Evolutionary conservation across 1,139 yeast genomes (phyloP).

Genomic region (Geotrichum armillariae): DNA sequence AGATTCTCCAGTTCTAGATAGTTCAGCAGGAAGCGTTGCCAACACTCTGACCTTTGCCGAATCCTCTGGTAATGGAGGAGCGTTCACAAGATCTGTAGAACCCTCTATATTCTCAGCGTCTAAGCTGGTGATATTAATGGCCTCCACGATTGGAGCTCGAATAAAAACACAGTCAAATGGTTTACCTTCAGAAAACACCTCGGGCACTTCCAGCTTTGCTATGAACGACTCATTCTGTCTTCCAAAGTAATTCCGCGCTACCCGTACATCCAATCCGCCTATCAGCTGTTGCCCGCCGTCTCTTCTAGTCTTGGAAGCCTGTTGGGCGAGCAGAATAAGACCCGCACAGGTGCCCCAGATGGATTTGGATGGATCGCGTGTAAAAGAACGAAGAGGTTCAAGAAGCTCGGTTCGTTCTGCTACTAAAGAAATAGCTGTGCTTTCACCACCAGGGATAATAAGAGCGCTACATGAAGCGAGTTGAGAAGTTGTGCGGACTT

Average conservation of each 20-base stretch:
- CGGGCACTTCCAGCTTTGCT: constrained; percentile 51
- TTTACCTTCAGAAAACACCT: constrained; percentile 37
- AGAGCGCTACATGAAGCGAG: constrained; percentile 56
- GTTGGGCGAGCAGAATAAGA: constrained; percentile 62
- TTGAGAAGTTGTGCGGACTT: constrained; percentile 56
- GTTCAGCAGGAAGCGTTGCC: constrained; percentile 27
- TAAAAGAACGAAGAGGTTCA: constrained; percentile 54
- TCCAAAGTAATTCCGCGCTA: constrained; percentile 76
- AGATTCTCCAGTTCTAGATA: constrained; percentile 22
- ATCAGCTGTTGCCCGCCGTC: constrained; percentile 58
- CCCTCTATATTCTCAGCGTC: constrained; percentile 12
- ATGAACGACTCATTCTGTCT: constrained; percentile 72
- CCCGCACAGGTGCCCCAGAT: constrained; percentile 93
- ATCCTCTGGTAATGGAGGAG: constrained; percentile 19
- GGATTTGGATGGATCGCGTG: constrained; percentile 45
- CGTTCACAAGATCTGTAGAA: constrained; percentile 18
- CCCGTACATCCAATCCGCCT: constrained; percentile 66
- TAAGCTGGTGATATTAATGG: constrained; percentile 32
- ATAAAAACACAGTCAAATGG: constrained; percentile 65
- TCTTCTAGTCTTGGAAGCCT: constrained; percentile 50
- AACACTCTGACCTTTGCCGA: constrained; percentile 32
- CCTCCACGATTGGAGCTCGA: constrained; percentile 72
- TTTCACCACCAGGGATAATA: constrained; percentile 79
- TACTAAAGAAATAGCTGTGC: constrained; percentile 71
- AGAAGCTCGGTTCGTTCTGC: constrained; percentile 65